These are phyloP conservation scores for Adiantum capillusveneris DNA, from an alignment of 75 land plant genomes.

Conservation along the genomic window DNA sequence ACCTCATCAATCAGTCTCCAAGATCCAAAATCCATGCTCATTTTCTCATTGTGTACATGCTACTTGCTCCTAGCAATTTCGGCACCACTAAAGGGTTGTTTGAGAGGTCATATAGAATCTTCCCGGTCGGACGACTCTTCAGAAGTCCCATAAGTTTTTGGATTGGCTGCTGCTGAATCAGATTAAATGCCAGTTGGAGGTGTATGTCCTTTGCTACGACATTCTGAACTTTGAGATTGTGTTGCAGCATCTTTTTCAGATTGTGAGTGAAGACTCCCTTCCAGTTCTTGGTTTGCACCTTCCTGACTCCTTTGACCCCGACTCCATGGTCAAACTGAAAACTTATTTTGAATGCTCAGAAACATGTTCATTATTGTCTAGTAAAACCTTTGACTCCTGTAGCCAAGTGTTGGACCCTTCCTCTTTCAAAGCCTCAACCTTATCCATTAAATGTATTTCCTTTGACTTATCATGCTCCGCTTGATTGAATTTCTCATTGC, in stretches of 20 bases:
- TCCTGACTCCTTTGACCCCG: background rate
- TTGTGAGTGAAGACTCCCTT: conserved; percentile 20
- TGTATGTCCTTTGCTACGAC: too few species aligned
- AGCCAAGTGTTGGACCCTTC: conserved; percentile 69
- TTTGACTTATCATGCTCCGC: conserved; percentile 41
- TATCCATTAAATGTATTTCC: conserved; percentile 41
- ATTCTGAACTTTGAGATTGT: too few species aligned
- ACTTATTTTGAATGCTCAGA: too few species aligned
- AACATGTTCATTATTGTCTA: conserved; percentile 44
- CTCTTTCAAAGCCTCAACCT: conserved; percentile 60
- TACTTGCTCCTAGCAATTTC: conserved; percentile 13
- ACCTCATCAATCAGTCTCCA: conserved; percentile 33
- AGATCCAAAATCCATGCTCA: conserved; percentile 10
- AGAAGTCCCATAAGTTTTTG: too few species aligned
- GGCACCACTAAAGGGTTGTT: conserved; percentile 17
- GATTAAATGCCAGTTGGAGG: too few species aligned
- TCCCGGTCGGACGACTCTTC: background rate
- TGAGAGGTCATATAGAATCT: background rate
- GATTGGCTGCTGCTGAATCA: background rate
- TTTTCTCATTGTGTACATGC: conserved; percentile 8
- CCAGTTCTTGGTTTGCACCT: conserved; percentile 4
- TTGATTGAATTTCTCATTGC: too few species aligned
- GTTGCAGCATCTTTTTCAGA: background rate
- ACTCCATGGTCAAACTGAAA: background rate
- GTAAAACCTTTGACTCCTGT: conserved; percentile 56